Evolutionary conservation across 1,284 basidiomycete species (phyloP).

Genomic region (Sanguinoderma infundibulare): DNA sequence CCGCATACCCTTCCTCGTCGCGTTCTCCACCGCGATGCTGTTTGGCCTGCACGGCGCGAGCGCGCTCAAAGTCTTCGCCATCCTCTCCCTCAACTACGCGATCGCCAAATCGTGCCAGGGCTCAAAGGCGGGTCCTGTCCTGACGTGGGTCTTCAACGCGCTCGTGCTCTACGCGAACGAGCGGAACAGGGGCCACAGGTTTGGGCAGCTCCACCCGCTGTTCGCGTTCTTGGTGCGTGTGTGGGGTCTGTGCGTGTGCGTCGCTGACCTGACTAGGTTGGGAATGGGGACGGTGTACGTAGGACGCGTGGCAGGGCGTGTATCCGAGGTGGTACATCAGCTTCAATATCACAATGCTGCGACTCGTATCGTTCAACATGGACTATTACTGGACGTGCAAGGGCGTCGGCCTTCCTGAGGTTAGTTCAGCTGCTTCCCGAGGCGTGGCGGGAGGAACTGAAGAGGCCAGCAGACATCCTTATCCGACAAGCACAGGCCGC

Average conservation of each 20-base stretch:
- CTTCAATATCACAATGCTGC: constrained; percentile 97
- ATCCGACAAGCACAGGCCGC: constrained; percentile 63
- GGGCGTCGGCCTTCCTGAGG: constrained; percentile 43
- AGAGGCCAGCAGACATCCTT: constrained; percentile 33
- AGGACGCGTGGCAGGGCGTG: constrained; percentile 75
- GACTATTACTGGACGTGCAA: constrained; percentile 87
- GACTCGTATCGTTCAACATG: constrained; percentile 91
- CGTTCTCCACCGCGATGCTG: constrained; percentile 70
- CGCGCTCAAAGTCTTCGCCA: constrained; percentile 76
- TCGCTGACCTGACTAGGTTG: constrained; percentile 24
- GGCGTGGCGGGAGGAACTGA: constrained; percentile 30
- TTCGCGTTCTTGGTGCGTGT: constrained; percentile 59
- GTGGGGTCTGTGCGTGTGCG: constrained; percentile 26
- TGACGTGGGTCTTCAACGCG: constrained; percentile 83
- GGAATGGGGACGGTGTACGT: no score
- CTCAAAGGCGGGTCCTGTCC: constrained; percentile 49
- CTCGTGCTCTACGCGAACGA: constrained; percentile 82
- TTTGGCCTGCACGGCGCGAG: constrained; percentile 88
- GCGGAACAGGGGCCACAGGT: constrained; percentile 77
- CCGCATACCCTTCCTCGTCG: constrained; percentile 34
- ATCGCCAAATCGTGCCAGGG: constrained; percentile 56
- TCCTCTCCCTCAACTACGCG: constrained; percentile 75
- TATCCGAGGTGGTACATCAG: constrained; percentile 92
- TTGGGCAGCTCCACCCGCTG: constrained; percentile 57
- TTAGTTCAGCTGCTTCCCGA: constrained; percentile 34